Percentiles rank a stretch among this genome's conserved stretches.
These are phyloP conservation scores for Chrysosporium keratinophilum DNA, from an alignment of 2,329 filamentous ascomycete species.

Conservation along the genomic window DNA sequence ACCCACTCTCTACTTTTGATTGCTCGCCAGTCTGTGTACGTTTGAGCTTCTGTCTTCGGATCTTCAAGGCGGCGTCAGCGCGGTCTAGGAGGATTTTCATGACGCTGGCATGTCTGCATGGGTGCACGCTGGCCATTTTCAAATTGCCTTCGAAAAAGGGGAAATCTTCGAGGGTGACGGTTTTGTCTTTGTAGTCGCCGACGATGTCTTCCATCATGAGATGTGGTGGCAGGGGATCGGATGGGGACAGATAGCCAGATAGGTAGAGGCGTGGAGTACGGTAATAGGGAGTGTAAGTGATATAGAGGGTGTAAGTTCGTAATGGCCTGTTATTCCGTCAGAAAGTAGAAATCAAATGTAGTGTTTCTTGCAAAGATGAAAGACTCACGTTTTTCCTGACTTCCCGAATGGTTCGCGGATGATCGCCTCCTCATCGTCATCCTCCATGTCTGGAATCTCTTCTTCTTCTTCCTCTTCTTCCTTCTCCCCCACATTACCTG, in stretches of 20 bases:
- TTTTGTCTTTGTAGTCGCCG: conserved; percentile 96
- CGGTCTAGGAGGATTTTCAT: conserved; percentile 97
- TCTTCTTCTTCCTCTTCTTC: conserved; percentile 57
- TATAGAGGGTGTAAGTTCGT: conserved; percentile 96
- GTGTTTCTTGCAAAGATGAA: not conserved
- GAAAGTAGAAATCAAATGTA: conserved; percentile 9
- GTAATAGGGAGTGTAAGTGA: conserved; percentile 95
- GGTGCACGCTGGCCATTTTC: conserved; percentile 94
- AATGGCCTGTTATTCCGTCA: conserved; percentile 49
- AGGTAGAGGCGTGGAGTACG: conserved; percentile 91
- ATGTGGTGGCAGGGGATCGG: conserved; percentile 69
- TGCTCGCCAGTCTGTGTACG: conserved; percentile 42
- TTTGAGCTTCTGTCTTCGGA: conserved; percentile 71
- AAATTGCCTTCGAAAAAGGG: conserved; percentile 83
- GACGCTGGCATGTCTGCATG: conserved; percentile 91
- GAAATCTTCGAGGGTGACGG: conserved; percentile 94
- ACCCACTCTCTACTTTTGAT: conserved; percentile 47
- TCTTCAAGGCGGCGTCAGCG: conserved; percentile 82
- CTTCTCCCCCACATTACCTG: conserved; percentile 70
- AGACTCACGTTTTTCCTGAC: conserved; percentile 45
- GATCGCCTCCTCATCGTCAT: conserved; percentile 90
- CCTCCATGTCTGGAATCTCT: conserved; percentile 97
- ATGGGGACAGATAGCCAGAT: conserved; percentile 71
- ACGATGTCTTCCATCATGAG: conserved; percentile 96
- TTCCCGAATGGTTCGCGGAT: conserved; percentile 59